Evolutionary conservation across 441 rosid genomes (phyloP).

Genomic region (Mallotus japonicus): DNA sequence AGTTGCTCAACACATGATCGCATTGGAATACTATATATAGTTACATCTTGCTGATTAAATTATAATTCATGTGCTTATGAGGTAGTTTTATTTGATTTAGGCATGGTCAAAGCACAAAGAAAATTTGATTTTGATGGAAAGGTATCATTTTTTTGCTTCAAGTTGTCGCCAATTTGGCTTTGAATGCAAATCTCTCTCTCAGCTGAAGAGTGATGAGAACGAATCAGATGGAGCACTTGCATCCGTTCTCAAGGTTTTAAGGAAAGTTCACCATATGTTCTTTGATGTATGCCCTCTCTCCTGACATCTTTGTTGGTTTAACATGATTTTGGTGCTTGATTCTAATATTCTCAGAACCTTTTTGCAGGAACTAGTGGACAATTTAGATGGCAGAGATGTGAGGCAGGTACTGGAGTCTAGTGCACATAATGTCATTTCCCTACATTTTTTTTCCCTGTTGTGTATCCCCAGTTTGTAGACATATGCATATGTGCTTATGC

Average conservation of each 20-base stretch:
- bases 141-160: slow-evolving; percentile 86
- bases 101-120: slow-evolving; percentile 80
- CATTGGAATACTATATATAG: too few species aligned
- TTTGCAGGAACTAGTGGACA: slow-evolving; percentile 43
- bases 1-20: too few species aligned
- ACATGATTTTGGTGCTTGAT: slow-evolving; percentile 13
- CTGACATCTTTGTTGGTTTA: neutral
- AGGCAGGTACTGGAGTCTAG: slow-evolving; percentile 44
- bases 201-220: slow-evolving; percentile 73
- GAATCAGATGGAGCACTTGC: slow-evolving; percentile 81
- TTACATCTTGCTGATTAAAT: neutral
- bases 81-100: slow-evolving; percentile 29
- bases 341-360: slow-evolving; percentile 9
- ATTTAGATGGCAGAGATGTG: slow-evolving; percentile 59
- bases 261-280: slow-evolving; percentile 52
- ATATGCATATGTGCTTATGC: neutral
- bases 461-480: neutral
- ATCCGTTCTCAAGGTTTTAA: slow-evolving; percentile 56
- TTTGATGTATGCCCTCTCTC: slow-evolving; percentile 47
- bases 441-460: too few species aligned
- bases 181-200: slow-evolving; percentile 64
- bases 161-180: slow-evolving; percentile 81
- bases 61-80: neutral
- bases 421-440: neutral
- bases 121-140: slow-evolving; percentile 81